Base-by-base conservation (phyloP, 805 yeast species). In the Zygosaccharomyces rouxii region DNA sequence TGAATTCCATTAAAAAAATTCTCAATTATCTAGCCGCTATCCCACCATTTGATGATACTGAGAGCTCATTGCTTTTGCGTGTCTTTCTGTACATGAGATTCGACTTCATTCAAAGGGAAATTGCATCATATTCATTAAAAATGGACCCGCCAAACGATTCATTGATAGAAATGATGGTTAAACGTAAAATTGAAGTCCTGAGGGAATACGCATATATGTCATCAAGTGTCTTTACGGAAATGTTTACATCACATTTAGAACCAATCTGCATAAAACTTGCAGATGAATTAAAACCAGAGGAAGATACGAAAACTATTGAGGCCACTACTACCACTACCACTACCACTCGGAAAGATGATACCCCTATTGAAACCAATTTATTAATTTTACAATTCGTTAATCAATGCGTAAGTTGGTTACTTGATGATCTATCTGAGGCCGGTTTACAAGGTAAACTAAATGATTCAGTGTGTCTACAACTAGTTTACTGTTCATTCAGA, bases 401-500 rank as follows among this genome's bases (percentile, higher is more conserved):
- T 66, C 39, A 55, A 45, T 19, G 73, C 66, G 14, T 63, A 60
- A 38, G 54, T 40, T 44, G 62, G 55, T 13, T 71, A 64, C 29
- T 63, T 63, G n/a, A 62, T 5, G 60, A 61, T 28, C 44, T 59
- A 18, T n/a, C 23, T 1, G 45, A 52, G n/a, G 52, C 64, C 5
- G 47, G 67, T n/a, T 49, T 75, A 1, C 73, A 70, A 16, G 66
- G 66, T 11, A 64, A 62, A 11, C 64, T 77, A 7, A 74, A 74
- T 28, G 85, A 85, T 48, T 86, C 92, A 0, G 70, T 89, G 19
- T 78, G 90, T 54, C 69, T 92, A 29, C 99, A 92, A 67, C 68
- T 90, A 33, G 81, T 88, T 0, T 92, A 90, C 68, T 87, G 96
- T 55, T 84, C 96, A n/a, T 89, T 85, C 62, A 83, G 96, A 31